Conservation (phyloP, 2,329 filamentous ascomycete genomes). For the Sarocladium strictum region DNA sequence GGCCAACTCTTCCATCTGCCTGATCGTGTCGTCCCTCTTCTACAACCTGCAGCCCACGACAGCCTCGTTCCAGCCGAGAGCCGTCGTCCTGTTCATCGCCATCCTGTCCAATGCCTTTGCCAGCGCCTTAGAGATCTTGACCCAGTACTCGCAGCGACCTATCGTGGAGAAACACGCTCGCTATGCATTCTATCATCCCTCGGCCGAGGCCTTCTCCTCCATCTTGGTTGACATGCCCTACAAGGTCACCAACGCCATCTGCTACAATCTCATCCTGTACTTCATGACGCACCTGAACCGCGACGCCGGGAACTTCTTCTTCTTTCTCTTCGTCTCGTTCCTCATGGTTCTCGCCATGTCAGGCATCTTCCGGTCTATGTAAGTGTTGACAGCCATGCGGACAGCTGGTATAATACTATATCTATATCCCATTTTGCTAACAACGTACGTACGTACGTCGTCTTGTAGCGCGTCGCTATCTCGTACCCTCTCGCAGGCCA, state of each 20-base stretch:
- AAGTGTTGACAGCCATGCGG: slow-evolving; percentile 11
- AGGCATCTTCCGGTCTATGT: slow-evolving; percentile 47
- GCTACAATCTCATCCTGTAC: slow-evolving; percentile 40
- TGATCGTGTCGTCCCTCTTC: slow-evolving; percentile 45
- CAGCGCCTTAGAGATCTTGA: slow-evolving; percentile 28
- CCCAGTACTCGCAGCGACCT: slow-evolving; percentile 29
- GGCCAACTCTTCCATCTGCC: slow-evolving; percentile 37
- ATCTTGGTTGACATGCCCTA: slow-evolving; percentile 38
- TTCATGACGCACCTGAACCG: slow-evolving; percentile 42
- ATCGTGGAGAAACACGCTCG: slow-evolving; percentile 34
- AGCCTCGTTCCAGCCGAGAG: slow-evolving; percentile 35
- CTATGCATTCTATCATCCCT: slow-evolving; percentile 34
- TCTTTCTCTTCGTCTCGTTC: slow-evolving; percentile 40
- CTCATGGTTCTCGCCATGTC: slow-evolving; percentile 56
- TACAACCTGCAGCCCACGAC: slow-evolving; percentile 37
- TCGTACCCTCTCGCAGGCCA: slow-evolving; percentile 44
- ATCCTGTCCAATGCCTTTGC: slow-evolving; percentile 43
- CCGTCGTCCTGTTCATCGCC: slow-evolving; percentile 41
- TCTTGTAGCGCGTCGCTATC: slow-evolving; percentile 32
- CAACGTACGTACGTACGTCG: no score
- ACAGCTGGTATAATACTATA: no score
- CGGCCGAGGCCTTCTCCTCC: slow-evolving; percentile 27
- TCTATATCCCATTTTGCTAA: no score
- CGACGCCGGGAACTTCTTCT: slow-evolving; percentile 40
- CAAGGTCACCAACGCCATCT: slow-evolving; percentile 32